Evolutionary conservation across 305 asterid species (phyloP).

Genomic region (Fraxinus velutina): DNA sequence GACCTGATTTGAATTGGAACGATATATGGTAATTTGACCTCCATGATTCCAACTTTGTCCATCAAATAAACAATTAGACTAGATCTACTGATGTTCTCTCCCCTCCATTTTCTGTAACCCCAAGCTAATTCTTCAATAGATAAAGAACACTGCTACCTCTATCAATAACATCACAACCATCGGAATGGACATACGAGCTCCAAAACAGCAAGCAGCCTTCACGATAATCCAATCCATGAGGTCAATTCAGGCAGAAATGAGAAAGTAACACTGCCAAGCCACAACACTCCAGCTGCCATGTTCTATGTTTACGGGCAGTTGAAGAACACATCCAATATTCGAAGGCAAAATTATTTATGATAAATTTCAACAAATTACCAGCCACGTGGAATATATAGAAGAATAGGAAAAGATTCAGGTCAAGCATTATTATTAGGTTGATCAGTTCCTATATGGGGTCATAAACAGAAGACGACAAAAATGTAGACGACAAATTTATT

Average conservation of each 20-base stretch:
- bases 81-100: background rate
- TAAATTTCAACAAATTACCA: background rate
- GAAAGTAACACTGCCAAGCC: background rate
- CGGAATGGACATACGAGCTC: background rate
- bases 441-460: background rate
- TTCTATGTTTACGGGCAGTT: background rate
- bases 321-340: background rate
- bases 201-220: background rate
- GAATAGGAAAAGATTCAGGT: background rate
- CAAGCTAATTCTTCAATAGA: no score
- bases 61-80: background rate
- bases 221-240: background rate
- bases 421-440: background rate
- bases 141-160: no score
- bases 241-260: background rate
- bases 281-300: background rate
- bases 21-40: background rate
- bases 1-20: background rate
- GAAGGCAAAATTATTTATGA: background rate
- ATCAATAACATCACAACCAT: no score
- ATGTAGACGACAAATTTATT: background rate
- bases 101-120: background rate
- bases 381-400: background rate
- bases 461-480: background rate
- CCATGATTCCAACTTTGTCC: background rate